These are phyloP conservation scores for Colletotrichum sp. DNA, from an alignment of 2,329 filamentous ascomycete genomes.

Conservation along the genomic window DNA sequence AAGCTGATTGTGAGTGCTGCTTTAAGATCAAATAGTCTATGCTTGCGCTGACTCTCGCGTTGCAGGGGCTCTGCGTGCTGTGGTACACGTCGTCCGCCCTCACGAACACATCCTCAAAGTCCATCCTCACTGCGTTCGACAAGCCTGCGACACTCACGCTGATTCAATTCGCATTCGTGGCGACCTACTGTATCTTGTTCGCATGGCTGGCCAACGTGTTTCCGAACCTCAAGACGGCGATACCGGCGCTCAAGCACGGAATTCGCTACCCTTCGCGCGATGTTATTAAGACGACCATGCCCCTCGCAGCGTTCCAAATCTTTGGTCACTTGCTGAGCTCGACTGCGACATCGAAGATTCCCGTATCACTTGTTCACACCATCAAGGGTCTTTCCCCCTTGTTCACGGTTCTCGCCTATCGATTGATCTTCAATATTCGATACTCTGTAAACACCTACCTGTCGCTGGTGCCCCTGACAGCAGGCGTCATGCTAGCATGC, in stretches of 20 bases:
- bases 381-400: conserved; percentile 97
- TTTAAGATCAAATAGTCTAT: conserved; percentile 25
- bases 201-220: conserved; percentile 77
- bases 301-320: conserved; percentile 90
- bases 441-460: conserved; percentile 89
- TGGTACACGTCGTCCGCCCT: conserved; percentile 97
- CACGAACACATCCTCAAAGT: conserved; percentile 97
- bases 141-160: conserved; percentile 92
- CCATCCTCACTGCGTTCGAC: conserved; percentile 89
- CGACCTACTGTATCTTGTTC: conserved; percentile 81
- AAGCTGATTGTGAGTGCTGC: conserved; percentile 73
- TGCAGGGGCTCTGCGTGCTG: conserved; percentile 79
- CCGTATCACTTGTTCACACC: conserved; percentile 95
- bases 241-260: conserved; percentile 83
- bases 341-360: conserved; percentile 91
- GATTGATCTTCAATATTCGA: conserved; percentile 83
- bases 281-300: conserved; percentile 86
- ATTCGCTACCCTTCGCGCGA: conserved; percentile 82
- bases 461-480: conserved; percentile 86
- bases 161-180: conserved; percentile 92
- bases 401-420: conserved; percentile 93
- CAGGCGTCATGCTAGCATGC: conserved; percentile 96
- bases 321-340: conserved; percentile 93
- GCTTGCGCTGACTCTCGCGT: conserved; percentile 1
- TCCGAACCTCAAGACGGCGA: conserved; percentile 68